These are phyloP conservation scores for Candida vaughaniae DNA, from an alignment of 805 yeast genomes.

Conservation along the genomic window DNA sequence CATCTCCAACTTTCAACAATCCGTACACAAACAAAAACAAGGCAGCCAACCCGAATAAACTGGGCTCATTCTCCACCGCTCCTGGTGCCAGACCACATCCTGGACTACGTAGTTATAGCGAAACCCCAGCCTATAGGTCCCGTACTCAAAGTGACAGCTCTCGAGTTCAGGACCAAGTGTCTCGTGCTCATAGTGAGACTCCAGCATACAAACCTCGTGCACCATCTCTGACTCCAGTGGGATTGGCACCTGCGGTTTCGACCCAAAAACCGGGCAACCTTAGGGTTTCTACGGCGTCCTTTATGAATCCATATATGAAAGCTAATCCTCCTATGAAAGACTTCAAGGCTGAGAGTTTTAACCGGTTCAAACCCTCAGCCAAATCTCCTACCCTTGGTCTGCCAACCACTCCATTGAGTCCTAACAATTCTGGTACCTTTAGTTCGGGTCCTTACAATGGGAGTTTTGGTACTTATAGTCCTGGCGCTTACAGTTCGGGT, in stretches of 20 bases:
- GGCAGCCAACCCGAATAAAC: no score
- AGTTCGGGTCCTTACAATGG: neutral
- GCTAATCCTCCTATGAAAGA: constrained; percentile 1
- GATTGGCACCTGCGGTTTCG: no score
- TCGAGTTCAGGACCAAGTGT: no score
- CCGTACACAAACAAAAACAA: no score
- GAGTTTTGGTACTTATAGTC: neutral
- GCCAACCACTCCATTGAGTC: constrained; percentile 2
- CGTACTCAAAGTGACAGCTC: no score
- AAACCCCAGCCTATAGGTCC: neutral
- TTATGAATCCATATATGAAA: constrained; percentile 4
- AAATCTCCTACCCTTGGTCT: neutral
- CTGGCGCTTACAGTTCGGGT: neutral
- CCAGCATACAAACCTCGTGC: neutral
- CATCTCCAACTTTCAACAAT: neutral
- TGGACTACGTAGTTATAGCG: neutral
- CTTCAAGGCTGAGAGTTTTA: constrained; percentile 4
- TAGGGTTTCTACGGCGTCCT: constrained; percentile 1
- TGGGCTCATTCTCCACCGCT: neutral
- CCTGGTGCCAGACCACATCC: neutral
- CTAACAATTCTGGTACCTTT: neutral
- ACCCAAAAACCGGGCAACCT: neutral
- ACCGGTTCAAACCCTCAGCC: neutral
- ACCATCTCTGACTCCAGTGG: no score
- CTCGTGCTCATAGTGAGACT: neutral